Conservation (phyloP, 257 asterid genomes). For the Eustoma russellianum region DNA sequence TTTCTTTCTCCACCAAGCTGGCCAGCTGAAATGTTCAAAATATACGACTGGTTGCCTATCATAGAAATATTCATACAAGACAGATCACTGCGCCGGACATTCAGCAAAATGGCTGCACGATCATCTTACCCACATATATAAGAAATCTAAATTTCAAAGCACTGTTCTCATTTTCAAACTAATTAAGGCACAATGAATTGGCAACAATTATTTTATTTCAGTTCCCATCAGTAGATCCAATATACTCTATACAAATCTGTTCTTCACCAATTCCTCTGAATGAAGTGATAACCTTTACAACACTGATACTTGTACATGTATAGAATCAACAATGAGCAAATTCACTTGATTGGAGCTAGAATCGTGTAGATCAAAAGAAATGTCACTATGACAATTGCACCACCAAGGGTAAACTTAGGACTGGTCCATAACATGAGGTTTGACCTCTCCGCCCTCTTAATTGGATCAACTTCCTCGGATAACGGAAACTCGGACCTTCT, state of each 20-base stretch:
- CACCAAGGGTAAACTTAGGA: constrained; percentile 56
- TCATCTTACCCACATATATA: background rate
- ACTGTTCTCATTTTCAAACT: too few relatives aligned
- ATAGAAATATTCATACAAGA: background rate
- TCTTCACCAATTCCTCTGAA: constrained; percentile 4
- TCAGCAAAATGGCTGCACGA: background rate
- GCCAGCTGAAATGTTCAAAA: background rate
- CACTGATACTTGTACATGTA: background rate
- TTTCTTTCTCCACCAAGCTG: background rate
- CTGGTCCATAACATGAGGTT: constrained; percentile 88
- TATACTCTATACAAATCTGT: constrained; percentile 7
- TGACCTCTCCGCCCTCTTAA: constrained; percentile 77
- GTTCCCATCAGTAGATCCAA: background rate
- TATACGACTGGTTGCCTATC: background rate
- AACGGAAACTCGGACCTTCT: constrained; percentile 66
- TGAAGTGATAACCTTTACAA: constrained; percentile 27
- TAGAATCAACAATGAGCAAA: background rate
- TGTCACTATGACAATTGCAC: constrained; percentile 61
- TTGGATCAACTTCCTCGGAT: constrained; percentile 93
- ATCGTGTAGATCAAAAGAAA: constrained; percentile 67
- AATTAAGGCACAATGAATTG: too few relatives aligned
- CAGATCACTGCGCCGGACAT: background rate
- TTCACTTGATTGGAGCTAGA: constrained; percentile 52
- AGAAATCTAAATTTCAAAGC: too few relatives aligned
- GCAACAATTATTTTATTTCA: too few relatives aligned